These are phyloP conservation scores for Penicillium longicatenatum DNA, from an alignment of 495 filamentous ascomycete genomes.

Conservation along the genomic window DNA sequence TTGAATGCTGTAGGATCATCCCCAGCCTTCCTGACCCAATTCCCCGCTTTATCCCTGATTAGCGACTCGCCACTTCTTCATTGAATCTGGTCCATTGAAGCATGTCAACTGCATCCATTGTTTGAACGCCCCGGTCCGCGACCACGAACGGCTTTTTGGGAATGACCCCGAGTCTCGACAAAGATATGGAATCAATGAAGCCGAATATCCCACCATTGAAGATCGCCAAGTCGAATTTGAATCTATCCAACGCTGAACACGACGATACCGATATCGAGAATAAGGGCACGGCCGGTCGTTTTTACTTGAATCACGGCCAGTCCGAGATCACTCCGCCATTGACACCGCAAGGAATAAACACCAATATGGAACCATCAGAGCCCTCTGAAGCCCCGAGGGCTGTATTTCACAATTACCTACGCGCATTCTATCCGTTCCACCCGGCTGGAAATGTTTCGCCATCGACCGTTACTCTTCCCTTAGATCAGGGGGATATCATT, in stretches of 20 bases:
- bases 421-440: conserved; percentile 94
- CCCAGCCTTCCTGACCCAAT: conserved; percentile 29
- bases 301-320: conserved; percentile 30
- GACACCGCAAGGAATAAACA: conserved; percentile 62
- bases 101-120: conserved; percentile 37
- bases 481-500: conserved; percentile 89
- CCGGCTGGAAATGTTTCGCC: conserved; percentile 70
- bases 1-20: conserved; percentile 28
- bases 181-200: conserved; percentile 44
- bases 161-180: conserved; percentile 4
- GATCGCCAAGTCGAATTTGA: conserved; percentile 64
- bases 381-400: conserved; percentile 51
- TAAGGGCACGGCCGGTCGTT: conserved; percentile 26
- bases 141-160: conserved; percentile 26
- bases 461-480: conserved; percentile 80
- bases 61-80: conserved; percentile 13
- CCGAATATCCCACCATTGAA: conserved; percentile 71
- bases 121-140: conserved; percentile 39
- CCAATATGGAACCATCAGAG: conserved; percentile 46
- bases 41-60: conserved; percentile 17
- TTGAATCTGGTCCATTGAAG: conserved; percentile 20
- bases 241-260: conserved; percentile 40
- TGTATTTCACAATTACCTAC: conserved; percentile 90
- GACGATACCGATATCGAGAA: conserved; percentile 5
- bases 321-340: conserved; percentile 71